Conservation (phyloP, 1,284 basidiomycete genomes). For the Marasmius fiardii region DNA sequence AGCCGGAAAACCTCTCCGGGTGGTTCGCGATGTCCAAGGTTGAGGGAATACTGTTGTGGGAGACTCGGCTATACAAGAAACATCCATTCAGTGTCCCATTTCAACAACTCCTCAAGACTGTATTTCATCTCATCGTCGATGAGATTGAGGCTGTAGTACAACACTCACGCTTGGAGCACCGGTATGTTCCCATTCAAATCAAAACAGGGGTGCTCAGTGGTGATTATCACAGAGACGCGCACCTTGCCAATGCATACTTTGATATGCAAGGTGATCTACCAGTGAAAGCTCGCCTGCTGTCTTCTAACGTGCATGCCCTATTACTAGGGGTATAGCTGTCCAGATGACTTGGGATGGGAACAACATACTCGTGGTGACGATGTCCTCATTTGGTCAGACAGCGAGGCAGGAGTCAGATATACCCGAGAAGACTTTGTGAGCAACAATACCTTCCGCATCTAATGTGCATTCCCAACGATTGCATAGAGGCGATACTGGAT, state of each 20-base stretch:
- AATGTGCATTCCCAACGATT: not conserved
- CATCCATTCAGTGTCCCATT: conserved; percentile 6
- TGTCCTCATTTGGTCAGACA: not conserved
- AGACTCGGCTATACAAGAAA: not conserved
- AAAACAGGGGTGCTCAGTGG: not conserved
- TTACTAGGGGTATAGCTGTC: not conserved
- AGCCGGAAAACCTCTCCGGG: conserved; percentile 1
- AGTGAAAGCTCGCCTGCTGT: not conserved
- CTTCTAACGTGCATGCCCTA: not conserved
- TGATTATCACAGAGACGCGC: not conserved
- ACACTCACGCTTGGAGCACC: conserved; percentile 3
- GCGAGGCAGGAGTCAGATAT: not conserved
- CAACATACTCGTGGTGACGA: conserved; percentile 1
- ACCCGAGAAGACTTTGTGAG: not conserved
- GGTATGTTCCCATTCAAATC: not conserved
- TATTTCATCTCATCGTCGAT: not conserved
- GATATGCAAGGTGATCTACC: not conserved
- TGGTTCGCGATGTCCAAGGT: conserved; percentile 3
- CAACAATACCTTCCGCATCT: not conserved
- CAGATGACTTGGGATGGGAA: conserved; percentile 3
- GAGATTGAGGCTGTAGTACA: conserved; percentile 1
- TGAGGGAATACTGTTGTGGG: not conserved
- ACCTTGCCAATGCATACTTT: not conserved
- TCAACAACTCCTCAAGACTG: not conserved
- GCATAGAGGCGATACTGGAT: conserved; percentile 1